Evolutionary conservation across 2,329 filamentous ascomycete species (phyloP), one percentile per base, ranked within the genome.

Genomic region (Epichloe baconii): DNA sequence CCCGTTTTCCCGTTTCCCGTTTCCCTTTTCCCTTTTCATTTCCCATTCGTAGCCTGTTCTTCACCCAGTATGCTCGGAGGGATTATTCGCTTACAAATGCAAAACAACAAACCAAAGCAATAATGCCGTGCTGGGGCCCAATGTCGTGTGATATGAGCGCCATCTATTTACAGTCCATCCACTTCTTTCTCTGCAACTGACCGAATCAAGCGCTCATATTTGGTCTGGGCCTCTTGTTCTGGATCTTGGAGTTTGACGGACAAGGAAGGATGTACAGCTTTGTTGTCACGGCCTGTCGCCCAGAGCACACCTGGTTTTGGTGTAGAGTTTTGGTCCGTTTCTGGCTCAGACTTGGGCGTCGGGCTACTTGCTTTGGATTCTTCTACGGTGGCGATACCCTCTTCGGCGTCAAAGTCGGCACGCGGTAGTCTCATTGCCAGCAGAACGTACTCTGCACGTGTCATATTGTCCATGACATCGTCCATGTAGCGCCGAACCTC

Each of bases 401-500:
- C 62, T 36, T 61, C 62, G 2, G 67, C 64, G n/a, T 59, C 63
- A 23, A 60, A 57, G 6, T 55, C 55, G 15, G 55, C 64, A 47
- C 73, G 73, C 0, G 81, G 80, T 14, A 86, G 69, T 46, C 80
- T 74, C 80, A 85, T 85, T 11, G 82, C 82, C 31, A 85, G 68
- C 21, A 85, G 66, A 4, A 85, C 72, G 59, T 84, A 85, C 63
- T 85, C 81, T 14, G 80, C 81, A 36, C 82, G 73, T 8, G 80
- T 84, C 74, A 81, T 83, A 55, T 77, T 82, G 53, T 79, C 76
- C 81, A 85, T 85, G 5, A 85, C 71, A 59, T 83, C 77, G 60
- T 85, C 77, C 82, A 86, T 85, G 58, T 85, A 84, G 44, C 77
- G 72, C 46, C 70, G 68, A 21, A 85, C 82, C 56, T 83, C 80